Base-by-base conservation (phyloP, 331 rosid species). In the Saraca asoca region DNA sequence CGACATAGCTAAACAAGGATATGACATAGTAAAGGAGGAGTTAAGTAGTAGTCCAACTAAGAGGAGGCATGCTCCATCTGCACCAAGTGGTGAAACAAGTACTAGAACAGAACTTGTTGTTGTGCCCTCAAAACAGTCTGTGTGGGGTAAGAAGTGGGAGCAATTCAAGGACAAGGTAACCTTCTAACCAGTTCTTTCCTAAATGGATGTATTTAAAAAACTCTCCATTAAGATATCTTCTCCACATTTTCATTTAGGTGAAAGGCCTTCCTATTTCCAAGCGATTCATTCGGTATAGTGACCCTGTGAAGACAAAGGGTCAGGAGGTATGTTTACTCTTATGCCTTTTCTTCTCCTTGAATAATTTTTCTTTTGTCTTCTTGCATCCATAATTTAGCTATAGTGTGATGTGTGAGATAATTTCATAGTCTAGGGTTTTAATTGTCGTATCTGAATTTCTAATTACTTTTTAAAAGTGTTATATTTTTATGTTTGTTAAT, bases 61-160 rank as follows among this genome's bases (percentile, higher is more conserved):
- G 82, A 94, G 84, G 71, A 89, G 59, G 51, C 96, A 67, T 58
- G 85, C 62, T 74, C 79, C 89, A 65, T 63, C 62, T 53, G 16
- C 85, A 14, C 68, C 87, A 44, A 70, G 66, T 57, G 90, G 71
- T 68, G 95, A 86, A 82, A 83, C 71, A 54, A 90, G 96, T 78
- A 58, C 86, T 52, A 84, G 84, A 77, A 85, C 91, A 43, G 96
- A 86, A n/a, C 74, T 94, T 66, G 82, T 81, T 75, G 64, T 86
- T 58, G 55, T 77, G 73, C 96, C 95, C 49, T 53, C 82, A 24
- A 75, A 83, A 68, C 92, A 86, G 64, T 78, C 97, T 53, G 79
- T 77, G 42, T 94, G 88, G 97, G 61, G 74, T 80, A 84, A 84
- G 79, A 88, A 83, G 79, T 82, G 93, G 93, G 96, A 86, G 71